Percentiles rank a stretch among this genome's conserved stretches.
phyloP scores from a whole-genome alignment of 2,329 filamentous ascomycete species.

The Ophiostoma sp. region DNA sequence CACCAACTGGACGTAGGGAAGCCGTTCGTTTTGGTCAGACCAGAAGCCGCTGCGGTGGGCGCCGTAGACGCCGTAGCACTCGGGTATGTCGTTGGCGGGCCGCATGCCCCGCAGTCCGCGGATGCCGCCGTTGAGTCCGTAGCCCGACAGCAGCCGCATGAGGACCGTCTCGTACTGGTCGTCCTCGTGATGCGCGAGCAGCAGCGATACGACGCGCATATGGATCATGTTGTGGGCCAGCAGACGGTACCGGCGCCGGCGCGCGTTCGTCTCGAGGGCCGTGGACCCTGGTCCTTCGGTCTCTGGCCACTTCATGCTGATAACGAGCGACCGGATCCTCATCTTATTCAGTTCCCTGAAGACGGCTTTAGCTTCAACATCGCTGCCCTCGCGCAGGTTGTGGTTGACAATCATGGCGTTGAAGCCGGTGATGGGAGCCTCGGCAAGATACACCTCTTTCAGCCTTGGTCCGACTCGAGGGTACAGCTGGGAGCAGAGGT shows the following conservation, averaged over 20 bases:
- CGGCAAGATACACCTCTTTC: not conserved
- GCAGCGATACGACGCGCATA: slow-evolving; percentile 51
- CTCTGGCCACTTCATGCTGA: slow-evolving; percentile 44
- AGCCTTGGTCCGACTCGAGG: too few relatives aligned
- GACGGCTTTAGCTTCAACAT: slow-evolving; percentile 48
- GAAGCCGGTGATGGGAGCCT: slow-evolving; percentile 41
- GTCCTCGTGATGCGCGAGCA: slow-evolving; percentile 82
- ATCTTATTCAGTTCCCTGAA: slow-evolving; percentile 34
- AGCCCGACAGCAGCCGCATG: slow-evolving; percentile 66
- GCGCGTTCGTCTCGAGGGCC: slow-evolving; percentile 73
- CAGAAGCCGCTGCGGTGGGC: slow-evolving; percentile 60
- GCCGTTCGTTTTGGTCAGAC: slow-evolving; percentile 40
- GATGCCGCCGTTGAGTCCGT: slow-evolving; percentile 59
- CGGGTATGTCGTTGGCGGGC: slow-evolving; percentile 64
- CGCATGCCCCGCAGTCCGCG: slow-evolving; percentile 69
- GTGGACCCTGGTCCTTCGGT: slow-evolving; percentile 36
- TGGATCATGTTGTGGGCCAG: slow-evolving; percentile 58
- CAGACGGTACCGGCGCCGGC: slow-evolving; percentile 65
- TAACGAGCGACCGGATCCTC: slow-evolving; percentile 32
- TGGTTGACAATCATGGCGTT: slow-evolving; percentile 54
- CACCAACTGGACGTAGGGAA: slow-evolving; percentile 39
- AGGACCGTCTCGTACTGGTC: slow-evolving; percentile 89
- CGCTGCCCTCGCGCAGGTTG: slow-evolving; percentile 48
- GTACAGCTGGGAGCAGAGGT: slow-evolving; percentile 49
- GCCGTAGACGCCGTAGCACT: slow-evolving; percentile 70